Evolutionary conservation across 352 stramenopile genomes (phyloP), one percentile per base, ranked within the genome.

Genomic region (Phytophthora pistaciae): DNA sequence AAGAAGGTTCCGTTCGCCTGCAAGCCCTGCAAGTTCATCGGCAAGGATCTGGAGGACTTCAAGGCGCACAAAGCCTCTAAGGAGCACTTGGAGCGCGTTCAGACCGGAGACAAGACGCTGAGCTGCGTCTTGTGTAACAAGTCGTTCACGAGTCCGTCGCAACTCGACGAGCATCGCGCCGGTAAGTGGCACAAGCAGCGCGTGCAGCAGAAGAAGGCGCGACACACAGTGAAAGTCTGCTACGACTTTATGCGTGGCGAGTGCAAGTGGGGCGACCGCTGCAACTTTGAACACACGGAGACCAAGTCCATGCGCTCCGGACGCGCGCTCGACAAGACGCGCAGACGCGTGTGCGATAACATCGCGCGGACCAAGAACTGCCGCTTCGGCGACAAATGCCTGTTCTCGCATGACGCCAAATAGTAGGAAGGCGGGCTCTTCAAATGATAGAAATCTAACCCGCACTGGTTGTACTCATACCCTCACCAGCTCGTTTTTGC

Each of bases 161-260:
- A 96, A 62, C 64, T 96, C 40, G 77, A 88, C 13, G 89, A 96
- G 60, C 89, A 96, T 60, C 86, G 87, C 42, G 70, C 69, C 16
- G 89, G 89, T 40, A 96, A 96, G 72, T 96, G 89, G 89, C 89
- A 96, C 57, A 88, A 86, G 68, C 87, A 93, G 65, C 87, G 89
- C 27, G 73, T 75, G 31, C 78, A 91, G 44, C 74, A 92, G 61
- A 88, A 89, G 65, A 91, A 90, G 60, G 78, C 77, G 40, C 80
- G 86, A 16, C 87, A 93, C 56, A 79, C 85, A 8, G 79, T 92
- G 14, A 85, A 88, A 46, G 74, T 93, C 48, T 96, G 89, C 80
- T 96, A 94, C 69, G 87, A 96, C 57, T 95, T 94, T 60, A 80
- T 92, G 69, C 87, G 87, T 33, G 87, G 89, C n/a, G 63, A 78